phyloP scores from a whole-genome alignment of 2,329 filamentous ascomycete genomes.

The Leptographium procerum region DNA sequence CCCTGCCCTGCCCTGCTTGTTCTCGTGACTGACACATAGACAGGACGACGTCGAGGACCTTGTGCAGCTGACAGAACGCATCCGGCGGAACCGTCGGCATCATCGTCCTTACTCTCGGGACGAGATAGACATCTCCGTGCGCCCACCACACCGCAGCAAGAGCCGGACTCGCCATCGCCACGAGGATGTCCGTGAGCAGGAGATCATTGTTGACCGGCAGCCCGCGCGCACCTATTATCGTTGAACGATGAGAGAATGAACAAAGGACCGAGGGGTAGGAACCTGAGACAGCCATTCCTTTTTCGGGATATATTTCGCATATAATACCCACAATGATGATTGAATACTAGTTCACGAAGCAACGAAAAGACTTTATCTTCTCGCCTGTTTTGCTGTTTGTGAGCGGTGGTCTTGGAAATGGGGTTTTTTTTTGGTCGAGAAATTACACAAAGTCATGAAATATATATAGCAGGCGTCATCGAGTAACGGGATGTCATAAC shows the following conservation, averaged over 20 bases:
- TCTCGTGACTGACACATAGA: too few relatives aligned
- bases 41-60: constrained; percentile 82
- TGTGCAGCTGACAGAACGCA: constrained; percentile 71
- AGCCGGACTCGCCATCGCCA: constrained; percentile 16
- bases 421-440: neutral
- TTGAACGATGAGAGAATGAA: neutral
- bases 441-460: neutral
- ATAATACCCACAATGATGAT: neutral
- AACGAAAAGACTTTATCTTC: neutral
- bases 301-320: neutral
- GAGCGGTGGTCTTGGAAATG: neutral
- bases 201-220: constrained; percentile 49
- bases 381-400: neutral
- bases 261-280: too few relatives aligned
- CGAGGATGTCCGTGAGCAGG: constrained; percentile 58
- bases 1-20: too few relatives aligned
- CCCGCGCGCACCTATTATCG: constrained; percentile 15
- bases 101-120: constrained; percentile 18
- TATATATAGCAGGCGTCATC: neutral
- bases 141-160: constrained; percentile 23
- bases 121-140: constrained; percentile 31
- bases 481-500: neutral
- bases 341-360: neutral
- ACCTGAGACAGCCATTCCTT: too few relatives aligned
- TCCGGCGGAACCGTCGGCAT: constrained; percentile 51